Evolutionary conservation across 495 filamentous ascomycete genomes (phyloP).

Genomic region (Podospora pseudoanserina): DNA sequence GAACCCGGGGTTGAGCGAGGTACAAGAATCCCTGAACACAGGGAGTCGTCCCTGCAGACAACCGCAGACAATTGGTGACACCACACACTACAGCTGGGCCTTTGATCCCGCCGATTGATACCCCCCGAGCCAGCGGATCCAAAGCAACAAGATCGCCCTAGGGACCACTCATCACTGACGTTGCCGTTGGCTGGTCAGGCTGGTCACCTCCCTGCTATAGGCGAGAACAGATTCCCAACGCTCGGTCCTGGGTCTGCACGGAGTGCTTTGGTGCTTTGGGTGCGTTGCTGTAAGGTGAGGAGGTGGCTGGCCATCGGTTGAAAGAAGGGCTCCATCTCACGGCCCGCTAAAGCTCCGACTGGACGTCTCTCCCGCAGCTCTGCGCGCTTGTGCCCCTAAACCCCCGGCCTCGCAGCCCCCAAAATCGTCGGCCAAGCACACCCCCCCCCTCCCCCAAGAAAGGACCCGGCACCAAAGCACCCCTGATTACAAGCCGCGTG

Average conservation of each 20-base stretch:
- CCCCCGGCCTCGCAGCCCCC: slow-evolving; percentile 23
- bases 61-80: not conserved
- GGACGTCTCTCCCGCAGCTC: slow-evolving; percentile 14
- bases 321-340: slow-evolving; percentile 9
- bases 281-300: not conserved
- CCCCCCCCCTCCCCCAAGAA: not conserved
- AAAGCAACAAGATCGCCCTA: slow-evolving; percentile 6
- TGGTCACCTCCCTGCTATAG: no score
- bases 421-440: slow-evolving; percentile 15
- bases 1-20: not conserved
- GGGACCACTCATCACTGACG: no score
- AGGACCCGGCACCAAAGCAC: not conserved
- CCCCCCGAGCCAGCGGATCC: slow-evolving; percentile 10
- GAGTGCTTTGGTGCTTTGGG: slow-evolving; percentile 10
- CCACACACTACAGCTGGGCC: not conserved
- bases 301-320: not conserved
- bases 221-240: not conserved
- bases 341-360: slow-evolving; percentile 24
- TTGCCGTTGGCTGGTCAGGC: no score
- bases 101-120: slow-evolving; percentile 16
- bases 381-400: slow-evolving; percentile 18
- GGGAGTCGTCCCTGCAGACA: not conserved
- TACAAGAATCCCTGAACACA: not conserved
- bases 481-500: slow-evolving; percentile 1
- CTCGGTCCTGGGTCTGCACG: slow-evolving; percentile 7